These are phyloP conservation scores for Salix brachista DNA, from an alignment of 345 rosid genomes.

Conservation along the genomic window DNA sequence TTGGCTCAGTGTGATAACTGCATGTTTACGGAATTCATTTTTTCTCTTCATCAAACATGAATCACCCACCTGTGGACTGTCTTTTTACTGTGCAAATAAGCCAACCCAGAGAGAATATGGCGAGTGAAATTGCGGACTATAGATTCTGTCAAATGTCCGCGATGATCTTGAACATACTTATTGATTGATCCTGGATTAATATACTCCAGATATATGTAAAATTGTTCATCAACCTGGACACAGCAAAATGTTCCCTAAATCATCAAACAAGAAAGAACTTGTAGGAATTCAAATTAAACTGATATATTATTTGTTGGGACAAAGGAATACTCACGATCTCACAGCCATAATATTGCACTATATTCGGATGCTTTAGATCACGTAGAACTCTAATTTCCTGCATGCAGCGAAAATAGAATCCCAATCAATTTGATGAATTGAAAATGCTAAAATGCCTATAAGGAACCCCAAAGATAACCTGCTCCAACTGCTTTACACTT, in stretches of 20 bases:
- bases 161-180: conserved; percentile 51
- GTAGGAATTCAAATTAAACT: background rate
- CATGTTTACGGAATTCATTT: background rate
- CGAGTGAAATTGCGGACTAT: conserved; percentile 71
- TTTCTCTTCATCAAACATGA: background rate
- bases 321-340: conserved; percentile 44
- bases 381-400: conserved; percentile 61
- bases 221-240: conserved; percentile 57
- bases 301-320: background rate
- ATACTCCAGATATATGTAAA: conserved; percentile 60
- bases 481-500: conserved; percentile 64
- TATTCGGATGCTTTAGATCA: conserved; percentile 53
- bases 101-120: conserved; percentile 62
- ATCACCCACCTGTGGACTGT: conserved; percentile 73
- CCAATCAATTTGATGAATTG: background rate
- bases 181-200: conserved; percentile 65
- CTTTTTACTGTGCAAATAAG: conserved; percentile 52
- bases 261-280: conserved; percentile 6
- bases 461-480: conserved; percentile 36
- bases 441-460: background rate
- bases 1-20: background rate
- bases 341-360: conserved; percentile 70
- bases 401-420: conserved; percentile 1
- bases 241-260: conserved; percentile 6
- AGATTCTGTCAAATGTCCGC: conserved; percentile 54